Evolutionary conservation across 2,329 filamentous ascomycete genomes (phyloP), one percentile per base, ranked within the genome.

Genomic region (Fusarium circinatum): DNA sequence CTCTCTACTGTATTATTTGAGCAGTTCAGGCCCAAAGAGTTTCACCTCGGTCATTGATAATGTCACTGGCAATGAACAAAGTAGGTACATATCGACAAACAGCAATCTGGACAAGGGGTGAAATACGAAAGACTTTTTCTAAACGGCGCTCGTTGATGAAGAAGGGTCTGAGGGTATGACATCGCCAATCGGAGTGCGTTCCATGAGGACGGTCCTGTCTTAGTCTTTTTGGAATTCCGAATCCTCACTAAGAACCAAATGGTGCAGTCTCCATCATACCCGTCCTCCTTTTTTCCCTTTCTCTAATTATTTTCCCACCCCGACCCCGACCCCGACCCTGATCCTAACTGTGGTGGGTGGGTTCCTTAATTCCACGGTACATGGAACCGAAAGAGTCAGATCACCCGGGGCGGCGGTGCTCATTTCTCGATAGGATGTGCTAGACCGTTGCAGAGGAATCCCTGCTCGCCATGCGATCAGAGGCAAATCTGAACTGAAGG

Each of bases 131-230:
- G 59, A 36, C 58, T 41, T 56, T 71, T 58, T 58, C 32, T 41
- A 34, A 71, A 73, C 70, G 57, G 54, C 36, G 36, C 55, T 59
- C 56, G 26, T 62, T 56, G 52, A 61, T 70, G 63, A 68, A 73
- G 56, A 65, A 74, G 47, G 67, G 71, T 71, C 62, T 68, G 72
- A 75, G 70, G 38, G 66, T 34, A 58, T 44, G 28, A 44, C 12
- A 48, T 62, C 26, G 45, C 75, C 75, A 77, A 77, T 77, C 75
- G 75, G 75, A 77, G 75, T 66, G 44, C 61, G 73, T 77, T 77
- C 75, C 75, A 77, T 28, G 71, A 67, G 75, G 62, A 65, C 71
- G 75, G 75, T 77, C 73, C 71, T 69, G 67, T 74, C 71, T 70
- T 69, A 73, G 75, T 64, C 63, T 58, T 63, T 61, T 60, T 62